Conservation (phyloP, 306 rosid genomes). For the Dryas octopetala region DNA sequence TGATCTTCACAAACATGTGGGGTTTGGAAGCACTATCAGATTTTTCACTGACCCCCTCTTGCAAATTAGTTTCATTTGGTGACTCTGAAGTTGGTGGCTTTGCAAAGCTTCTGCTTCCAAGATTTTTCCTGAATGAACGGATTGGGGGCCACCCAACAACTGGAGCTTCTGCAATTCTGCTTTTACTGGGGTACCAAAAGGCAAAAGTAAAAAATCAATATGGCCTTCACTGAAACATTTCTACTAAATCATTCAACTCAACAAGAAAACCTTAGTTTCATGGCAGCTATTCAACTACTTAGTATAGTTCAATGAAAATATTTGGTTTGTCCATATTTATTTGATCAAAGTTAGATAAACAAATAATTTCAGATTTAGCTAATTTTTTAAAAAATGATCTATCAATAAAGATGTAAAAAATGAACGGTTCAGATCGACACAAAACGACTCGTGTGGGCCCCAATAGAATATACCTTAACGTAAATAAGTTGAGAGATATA, state of each 20-base stretch:
- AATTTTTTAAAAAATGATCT: too few relatives aligned
- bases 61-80: not conserved
- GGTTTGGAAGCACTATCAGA: constrained; percentile 15
- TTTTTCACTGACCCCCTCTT: constrained; percentile 36
- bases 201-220: not conserved
- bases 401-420: too few relatives aligned
- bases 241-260: not conserved
- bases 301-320: too few relatives aligned
- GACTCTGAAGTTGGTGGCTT: constrained; percentile 33
- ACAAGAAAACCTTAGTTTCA: not conserved
- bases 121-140: constrained; percentile 71
- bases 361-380: too few relatives aligned
- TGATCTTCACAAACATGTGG: constrained; percentile 72
- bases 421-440: too few relatives aligned
- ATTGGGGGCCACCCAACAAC: constrained; percentile 97
- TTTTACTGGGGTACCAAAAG: constrained; percentile 19
- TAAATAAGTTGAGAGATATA: too few relatives aligned
- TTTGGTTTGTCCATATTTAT: too few relatives aligned
- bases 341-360: too few relatives aligned
- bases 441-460: too few relatives aligned
- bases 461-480: too few relatives aligned
- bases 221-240: not conserved
- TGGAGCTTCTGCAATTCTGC: constrained; percentile 57
- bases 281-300: not conserved
- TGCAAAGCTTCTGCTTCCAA: constrained; percentile 45